A percentile compares a stretch with the other conserved stretches of the same genome.
These are phyloP conservation scores for Lentinus brumalis DNA, from an alignment of 768 basidiomycete genomes.

Conservation along the genomic window DNA sequence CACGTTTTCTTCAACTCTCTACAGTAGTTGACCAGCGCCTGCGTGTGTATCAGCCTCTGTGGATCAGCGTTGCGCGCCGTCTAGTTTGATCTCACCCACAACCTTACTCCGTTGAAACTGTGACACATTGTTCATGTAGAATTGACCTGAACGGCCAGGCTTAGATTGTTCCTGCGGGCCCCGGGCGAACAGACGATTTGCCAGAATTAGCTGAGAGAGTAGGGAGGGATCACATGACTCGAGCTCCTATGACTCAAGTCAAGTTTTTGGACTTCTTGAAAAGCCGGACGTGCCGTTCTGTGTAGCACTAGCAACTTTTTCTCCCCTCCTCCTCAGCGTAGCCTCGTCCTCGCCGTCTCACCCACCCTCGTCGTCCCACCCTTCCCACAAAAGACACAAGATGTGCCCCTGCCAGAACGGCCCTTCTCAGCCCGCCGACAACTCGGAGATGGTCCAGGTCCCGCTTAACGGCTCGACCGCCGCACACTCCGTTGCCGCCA, in stretches of 20 bases:
- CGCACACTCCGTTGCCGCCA: slow-evolving; percentile 28
- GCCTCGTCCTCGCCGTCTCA: neutral
- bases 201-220: no score
- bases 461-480: slow-evolving; percentile 48
- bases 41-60: no score
- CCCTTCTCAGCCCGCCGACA: slow-evolving; percentile 46
- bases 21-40: no score
- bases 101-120: no score
- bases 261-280: slow-evolving; percentile 18
- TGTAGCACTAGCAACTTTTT: slow-evolving; percentile 8
- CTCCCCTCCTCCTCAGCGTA: slow-evolving; percentile 2
- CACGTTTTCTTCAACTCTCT: no score
- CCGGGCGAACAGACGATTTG: no score
- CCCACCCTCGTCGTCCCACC: neutral
- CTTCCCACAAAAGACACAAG: slow-evolving; percentile 9
- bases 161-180: no score
- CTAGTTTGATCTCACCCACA: no score
- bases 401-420: slow-evolving; percentile 70
- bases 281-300: slow-evolving; percentile 6
- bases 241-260: slow-evolving; percentile 22
- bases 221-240: slow-evolving; percentile 10
- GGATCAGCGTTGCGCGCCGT: no score
- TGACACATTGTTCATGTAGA: no score
- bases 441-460: slow-evolving; percentile 72
- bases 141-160: no score